Percentiles rank a stretch among this genome's conserved stretches.
Conservation (phyloP, 106 monocot species). For the Dendrobium chrysotoxum region DNA sequence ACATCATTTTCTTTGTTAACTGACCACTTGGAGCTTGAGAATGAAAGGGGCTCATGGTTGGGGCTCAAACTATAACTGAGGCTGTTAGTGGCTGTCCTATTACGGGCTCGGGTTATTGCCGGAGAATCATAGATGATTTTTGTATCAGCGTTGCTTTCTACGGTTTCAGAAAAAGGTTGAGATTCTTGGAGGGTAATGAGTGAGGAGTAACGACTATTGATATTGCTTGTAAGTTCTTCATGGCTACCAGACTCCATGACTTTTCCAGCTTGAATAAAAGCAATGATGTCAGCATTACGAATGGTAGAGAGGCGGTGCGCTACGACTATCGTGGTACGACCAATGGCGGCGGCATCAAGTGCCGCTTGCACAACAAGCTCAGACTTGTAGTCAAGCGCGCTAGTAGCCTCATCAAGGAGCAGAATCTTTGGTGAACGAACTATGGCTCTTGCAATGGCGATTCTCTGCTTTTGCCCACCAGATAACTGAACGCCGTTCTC, state of each 20-base stretch:
- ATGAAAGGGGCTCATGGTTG: background rate
- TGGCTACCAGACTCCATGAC: constrained; percentile 39
- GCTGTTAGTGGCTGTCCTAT: background rate
- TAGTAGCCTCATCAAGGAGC: constrained; percentile 52
- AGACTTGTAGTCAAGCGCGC: constrained; percentile 44
- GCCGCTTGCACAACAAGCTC: constrained; percentile 41
- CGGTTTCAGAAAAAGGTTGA: too few relatives aligned
- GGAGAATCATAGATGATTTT: background rate
- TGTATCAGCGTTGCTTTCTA: background rate
- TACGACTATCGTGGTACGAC: constrained; percentile 38
- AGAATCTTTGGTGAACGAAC: constrained; percentile 40
- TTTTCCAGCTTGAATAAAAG: constrained; percentile 30
- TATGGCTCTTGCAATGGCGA: constrained; percentile 54
- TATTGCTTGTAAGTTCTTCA: constrained; percentile 25
- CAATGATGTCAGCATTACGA: constrained; percentile 32
- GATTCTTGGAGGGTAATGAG: constrained; percentile 18
- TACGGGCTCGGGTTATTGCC: background rate
- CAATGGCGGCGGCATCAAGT: constrained; percentile 24
- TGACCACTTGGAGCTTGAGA: background rate
- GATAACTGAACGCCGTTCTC: constrained; percentile 40
- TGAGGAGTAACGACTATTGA: constrained; percentile 25
- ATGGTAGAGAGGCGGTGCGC: constrained; percentile 57
- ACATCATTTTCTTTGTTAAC: background rate
- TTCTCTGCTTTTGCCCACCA: constrained; percentile 43
- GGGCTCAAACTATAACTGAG: background rate